Evolutionary conservation across 106 monocot genomes (phyloP).

Genomic region (Dioscorea dumetorum): DNA sequence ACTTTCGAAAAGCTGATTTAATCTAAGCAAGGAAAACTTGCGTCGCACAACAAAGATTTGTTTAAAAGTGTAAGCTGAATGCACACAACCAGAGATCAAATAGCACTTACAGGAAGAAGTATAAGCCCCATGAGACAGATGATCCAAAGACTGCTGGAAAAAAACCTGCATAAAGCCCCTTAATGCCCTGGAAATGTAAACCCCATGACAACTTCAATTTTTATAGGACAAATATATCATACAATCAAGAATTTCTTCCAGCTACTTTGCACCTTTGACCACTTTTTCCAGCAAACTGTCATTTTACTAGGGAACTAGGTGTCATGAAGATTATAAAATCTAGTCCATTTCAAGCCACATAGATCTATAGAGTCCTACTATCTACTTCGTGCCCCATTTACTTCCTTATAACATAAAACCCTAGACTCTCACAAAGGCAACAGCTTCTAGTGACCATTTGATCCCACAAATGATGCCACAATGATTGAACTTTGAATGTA

Average conservation of each 20-base stretch:
- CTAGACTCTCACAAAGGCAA: too few species aligned
- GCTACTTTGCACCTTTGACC: background rate
- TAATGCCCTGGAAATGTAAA: constrained; percentile 49
- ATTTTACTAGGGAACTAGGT: background rate
- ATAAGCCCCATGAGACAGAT: constrained; percentile 86
- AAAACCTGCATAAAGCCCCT: constrained; percentile 93
- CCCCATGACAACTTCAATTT: background rate
- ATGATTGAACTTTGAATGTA: too few species aligned
- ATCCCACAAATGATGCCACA: too few species aligned
- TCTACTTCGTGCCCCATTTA: too few species aligned
- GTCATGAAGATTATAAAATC: background rate
- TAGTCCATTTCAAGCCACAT: background rate
- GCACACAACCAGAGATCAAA: too few species aligned
- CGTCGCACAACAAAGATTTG: too few species aligned
- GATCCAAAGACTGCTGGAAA: constrained; percentile 93
- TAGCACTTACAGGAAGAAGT: constrained; percentile 86
- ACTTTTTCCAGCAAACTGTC: too few species aligned
- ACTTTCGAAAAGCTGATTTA: too few species aligned
- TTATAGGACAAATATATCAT: background rate
- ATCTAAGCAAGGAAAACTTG: too few species aligned
- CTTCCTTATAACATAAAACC: too few species aligned
- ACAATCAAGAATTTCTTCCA: background rate
- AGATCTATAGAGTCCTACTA: background rate
- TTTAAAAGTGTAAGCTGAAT: too few species aligned
- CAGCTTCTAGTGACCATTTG: too few species aligned